Evolutionary conservation across 2,329 filamentous ascomycete genomes (phyloP).

Genomic region (Chaetoscypha palmicola): DNA sequence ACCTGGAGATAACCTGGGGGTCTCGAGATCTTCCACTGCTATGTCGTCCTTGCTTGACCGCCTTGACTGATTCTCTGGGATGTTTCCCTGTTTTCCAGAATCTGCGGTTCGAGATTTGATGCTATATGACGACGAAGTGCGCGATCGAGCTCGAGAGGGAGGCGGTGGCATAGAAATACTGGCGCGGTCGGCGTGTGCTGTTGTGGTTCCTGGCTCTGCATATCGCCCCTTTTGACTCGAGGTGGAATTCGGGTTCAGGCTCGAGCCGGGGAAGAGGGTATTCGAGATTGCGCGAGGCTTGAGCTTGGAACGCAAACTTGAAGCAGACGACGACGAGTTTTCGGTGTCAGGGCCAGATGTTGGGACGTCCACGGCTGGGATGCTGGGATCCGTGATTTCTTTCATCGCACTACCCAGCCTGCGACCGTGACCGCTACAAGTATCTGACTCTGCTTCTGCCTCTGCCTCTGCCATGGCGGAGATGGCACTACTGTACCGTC

Average conservation of each 20-base stretch:
- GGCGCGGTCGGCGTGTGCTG: conserved; percentile 50
- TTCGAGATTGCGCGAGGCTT: conserved; percentile 28
- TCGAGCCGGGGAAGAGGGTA: conserved; percentile 41
- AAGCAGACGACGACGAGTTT: conserved; percentile 2
- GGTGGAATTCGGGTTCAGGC: conserved; percentile 30
- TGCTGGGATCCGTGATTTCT: conserved; percentile 23
- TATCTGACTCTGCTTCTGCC: too few species aligned
- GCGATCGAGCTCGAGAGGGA: conserved; percentile 32
- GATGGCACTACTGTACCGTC: too few species aligned
- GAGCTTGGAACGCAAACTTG: conserved; percentile 6
- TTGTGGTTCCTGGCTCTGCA: conserved; percentile 52
- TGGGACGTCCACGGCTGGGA: background rate
- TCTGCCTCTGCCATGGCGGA: too few species aligned
- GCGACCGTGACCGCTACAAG: conserved; percentile 9
- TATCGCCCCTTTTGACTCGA: conserved; percentile 47
- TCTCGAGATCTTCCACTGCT: conserved; percentile 43
- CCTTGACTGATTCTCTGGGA: conserved; percentile 16
- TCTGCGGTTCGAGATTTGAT: conserved; percentile 36
- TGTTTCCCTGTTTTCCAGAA: conserved; percentile 34
- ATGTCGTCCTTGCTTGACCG: conserved; percentile 33
- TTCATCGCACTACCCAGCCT: too few species aligned
- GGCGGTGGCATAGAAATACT: conserved; percentile 59
- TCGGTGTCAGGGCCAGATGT: background rate
- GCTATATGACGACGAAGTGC: conserved; percentile 28
- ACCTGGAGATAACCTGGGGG: conserved; percentile 38